A percentile compares a stretch with the other conserved stretches of the same genome.
These are phyloP conservation scores for Alisma plantagoaquatica DNA, from an alignment of 106 monocot species.

Conservation along the genomic window DNA sequence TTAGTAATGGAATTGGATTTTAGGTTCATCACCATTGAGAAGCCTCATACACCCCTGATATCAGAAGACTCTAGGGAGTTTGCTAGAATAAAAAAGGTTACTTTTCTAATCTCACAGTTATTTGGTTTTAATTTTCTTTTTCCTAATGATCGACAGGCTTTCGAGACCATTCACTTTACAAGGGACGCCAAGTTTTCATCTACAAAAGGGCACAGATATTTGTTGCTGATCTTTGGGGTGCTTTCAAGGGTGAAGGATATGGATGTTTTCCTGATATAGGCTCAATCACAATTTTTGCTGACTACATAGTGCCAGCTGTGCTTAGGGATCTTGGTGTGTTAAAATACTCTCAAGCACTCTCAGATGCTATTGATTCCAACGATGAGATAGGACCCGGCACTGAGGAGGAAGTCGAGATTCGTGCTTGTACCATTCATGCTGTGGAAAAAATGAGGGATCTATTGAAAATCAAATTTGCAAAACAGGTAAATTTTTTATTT, in stretches of 20 bases:
- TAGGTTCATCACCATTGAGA: too few species aligned
- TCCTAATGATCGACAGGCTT: constrained; percentile 37
- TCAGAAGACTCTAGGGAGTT: too few species aligned
- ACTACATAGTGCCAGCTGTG: constrained; percentile 95
- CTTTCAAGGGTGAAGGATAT: constrained; percentile 82
- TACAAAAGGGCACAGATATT: constrained; percentile 98
- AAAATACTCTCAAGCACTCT: constrained; percentile 52
- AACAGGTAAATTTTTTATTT: constrained; percentile 36
- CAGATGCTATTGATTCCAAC: constrained; percentile 43
- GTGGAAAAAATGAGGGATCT: constrained; percentile 89
- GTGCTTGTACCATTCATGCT: constrained; percentile 82
- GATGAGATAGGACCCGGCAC: constrained; percentile 70
- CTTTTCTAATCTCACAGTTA: background rate
- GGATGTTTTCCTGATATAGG: constrained; percentile 72
- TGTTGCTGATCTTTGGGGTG: constrained; percentile 91
- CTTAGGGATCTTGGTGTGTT: constrained; percentile 75
- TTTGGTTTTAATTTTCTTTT: background rate
- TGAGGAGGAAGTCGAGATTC: constrained; percentile 89
- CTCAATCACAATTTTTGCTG: constrained; percentile 90
- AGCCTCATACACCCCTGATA: too few species aligned
- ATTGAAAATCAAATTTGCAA: constrained; percentile 49
- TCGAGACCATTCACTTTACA: constrained; percentile 91
- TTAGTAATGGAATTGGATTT: too few species aligned
- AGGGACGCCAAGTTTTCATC: constrained; percentile 80
- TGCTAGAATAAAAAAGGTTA: background rate